Evolutionary conservation across 1,139 yeast species (phyloP).

Genomic region (Hyphopichia khmerensis): DNA sequence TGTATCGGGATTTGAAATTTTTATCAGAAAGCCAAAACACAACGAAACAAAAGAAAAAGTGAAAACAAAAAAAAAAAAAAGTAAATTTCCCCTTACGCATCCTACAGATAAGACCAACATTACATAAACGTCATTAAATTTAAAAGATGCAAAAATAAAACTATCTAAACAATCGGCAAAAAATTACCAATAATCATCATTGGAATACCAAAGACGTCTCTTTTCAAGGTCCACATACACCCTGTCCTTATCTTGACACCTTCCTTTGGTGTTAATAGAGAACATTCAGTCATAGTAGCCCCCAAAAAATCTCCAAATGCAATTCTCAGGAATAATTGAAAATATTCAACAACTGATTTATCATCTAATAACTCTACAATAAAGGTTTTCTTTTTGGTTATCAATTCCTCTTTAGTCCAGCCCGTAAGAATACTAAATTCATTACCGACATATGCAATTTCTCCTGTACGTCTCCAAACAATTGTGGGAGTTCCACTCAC

Average conservation of each 20-base stretch:
- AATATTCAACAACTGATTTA: slow-evolving; percentile 80
- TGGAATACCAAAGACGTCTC: slow-evolving; percentile 65
- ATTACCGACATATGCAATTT: slow-evolving; percentile 89
- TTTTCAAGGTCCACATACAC: slow-evolving; percentile 82
- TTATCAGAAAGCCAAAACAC: no score
- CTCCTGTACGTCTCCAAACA: slow-evolving; percentile 95
- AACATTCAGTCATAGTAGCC: slow-evolving; percentile 85
- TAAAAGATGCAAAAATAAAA: not conserved
- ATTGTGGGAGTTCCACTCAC: slow-evolving; percentile 92
- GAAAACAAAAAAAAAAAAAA: not conserved
- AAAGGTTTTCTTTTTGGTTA: slow-evolving; percentile 56
- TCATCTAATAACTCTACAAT: slow-evolving; percentile 91
- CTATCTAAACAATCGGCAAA: slow-evolving; percentile 59
- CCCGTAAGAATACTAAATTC: slow-evolving; percentile 91
- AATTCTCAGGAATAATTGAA: slow-evolving; percentile 76
- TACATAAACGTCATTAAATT: not conserved
- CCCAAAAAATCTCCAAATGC: slow-evolving; percentile 93
- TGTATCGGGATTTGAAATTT: no score
- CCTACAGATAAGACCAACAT: not conserved
- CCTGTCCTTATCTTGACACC: slow-evolving; percentile 61
- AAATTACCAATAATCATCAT: slow-evolving; percentile 96
- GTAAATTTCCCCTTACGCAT: not conserved
- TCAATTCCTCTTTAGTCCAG: slow-evolving; percentile 71
- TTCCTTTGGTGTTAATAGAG: slow-evolving; percentile 58
- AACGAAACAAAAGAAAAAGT: not conserved